Evolutionary conservation across 768 basidiomycete species (phyloP), one percentile per base, ranked within the genome.

Genomic region (Mycena rebaudengoi): DNA sequence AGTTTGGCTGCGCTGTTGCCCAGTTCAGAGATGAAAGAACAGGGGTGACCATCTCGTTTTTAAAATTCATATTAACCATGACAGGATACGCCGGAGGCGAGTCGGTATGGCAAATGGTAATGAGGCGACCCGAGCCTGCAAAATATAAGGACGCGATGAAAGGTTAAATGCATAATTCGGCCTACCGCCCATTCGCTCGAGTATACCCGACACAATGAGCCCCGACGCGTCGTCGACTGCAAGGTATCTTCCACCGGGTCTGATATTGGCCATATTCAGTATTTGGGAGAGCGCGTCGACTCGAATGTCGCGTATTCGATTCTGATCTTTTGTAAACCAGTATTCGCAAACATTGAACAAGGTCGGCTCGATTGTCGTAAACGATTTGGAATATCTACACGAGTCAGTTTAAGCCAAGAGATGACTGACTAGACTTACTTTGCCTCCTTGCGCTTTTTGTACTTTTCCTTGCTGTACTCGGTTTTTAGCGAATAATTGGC

Each of bases 391-490:
- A 74, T 92, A 98, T 70, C 96, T 99, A 63, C 29, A 41, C 48
- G 62, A 46, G 39, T 51, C 8, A 48, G 37, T 48, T n/a, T n/a
- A n/a, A 41, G n/a, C 7, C 32, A 30, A 28, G 21, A 61, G 33
- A 23, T 39, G 52, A 28, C 40, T 12, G 33, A 35, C 26, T 16
- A 4, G 16, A 74, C 89, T 68, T 72, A 97, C 96, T 99, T 99
- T 59, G 94, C 95, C 79, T 96, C 94, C 76, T 99, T 99, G 37
- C 95, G 85, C 75, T 96, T 97, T 75, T 88, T 91, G 78, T 98
- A 99, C 75, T 99, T 99, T 72, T 99, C 96, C 77, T 99, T 99
- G 78, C 94, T 96, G 76, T 96, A 99, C 76, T 97, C 98, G 1
- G 96, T 99, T 78, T 99, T 99, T 49, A 99, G 81, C 12, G 89